phyloP scores from a whole-genome alignment of 805 yeast species.

The Ogataea degrootiae region DNA sequence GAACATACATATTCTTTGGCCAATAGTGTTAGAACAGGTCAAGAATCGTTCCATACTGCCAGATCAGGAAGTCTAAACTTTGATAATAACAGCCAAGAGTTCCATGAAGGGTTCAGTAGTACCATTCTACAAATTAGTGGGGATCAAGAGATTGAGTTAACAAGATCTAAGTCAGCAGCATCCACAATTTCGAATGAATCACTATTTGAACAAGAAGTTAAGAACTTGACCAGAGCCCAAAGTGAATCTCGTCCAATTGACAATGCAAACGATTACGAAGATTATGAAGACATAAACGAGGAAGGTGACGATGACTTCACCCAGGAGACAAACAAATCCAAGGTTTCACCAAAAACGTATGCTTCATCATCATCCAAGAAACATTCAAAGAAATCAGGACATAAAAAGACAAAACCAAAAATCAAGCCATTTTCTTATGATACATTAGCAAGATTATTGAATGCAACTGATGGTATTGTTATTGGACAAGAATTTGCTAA shows the following conservation, averaged over 20 bases:
- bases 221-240: neutral
- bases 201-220: slow-evolving; percentile 9
- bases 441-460: slow-evolving; percentile 46
- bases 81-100: neutral
- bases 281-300: slow-evolving; percentile 18
- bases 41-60: slow-evolving; percentile 25
- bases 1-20: slow-evolving; percentile 8
- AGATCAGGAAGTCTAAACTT: slow-evolving; percentile 2
- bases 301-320: neutral
- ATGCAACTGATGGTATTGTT: slow-evolving; percentile 56
- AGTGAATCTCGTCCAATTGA: neutral
- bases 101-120: neutral
- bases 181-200: slow-evolving; percentile 15
- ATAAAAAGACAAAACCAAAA: slow-evolving; percentile 19
- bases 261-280: slow-evolving; percentile 8
- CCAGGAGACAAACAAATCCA: neutral
- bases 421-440: slow-evolving; percentile 33
- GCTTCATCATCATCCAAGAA: slow-evolving; percentile 1
- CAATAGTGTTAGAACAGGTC: slow-evolving; percentile 16
- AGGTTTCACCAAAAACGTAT: neutral
- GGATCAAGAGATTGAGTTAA: neutral
- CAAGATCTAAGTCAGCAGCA: slow-evolving; percentile 7
- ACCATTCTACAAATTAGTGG: neutral
- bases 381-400: slow-evolving; percentile 4
- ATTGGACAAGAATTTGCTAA: slow-evolving; percentile 70